Evolutionary conservation across 441 rosid species (phyloP).

Genomic region (Mallotus japonicus): DNA sequence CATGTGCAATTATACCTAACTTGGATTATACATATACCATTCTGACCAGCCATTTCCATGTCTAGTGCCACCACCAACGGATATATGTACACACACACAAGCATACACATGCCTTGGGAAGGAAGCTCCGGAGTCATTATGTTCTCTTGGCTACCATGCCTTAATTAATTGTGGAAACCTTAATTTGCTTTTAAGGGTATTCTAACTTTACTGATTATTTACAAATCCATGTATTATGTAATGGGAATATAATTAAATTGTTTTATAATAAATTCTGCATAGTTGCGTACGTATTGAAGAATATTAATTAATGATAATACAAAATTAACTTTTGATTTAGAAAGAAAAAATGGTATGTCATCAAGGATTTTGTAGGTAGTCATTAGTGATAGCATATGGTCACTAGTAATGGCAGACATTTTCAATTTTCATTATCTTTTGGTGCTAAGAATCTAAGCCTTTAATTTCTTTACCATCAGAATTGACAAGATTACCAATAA

Average conservation of each 20-base stretch:
- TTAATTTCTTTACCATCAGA: background rate
- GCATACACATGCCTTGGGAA: background rate
- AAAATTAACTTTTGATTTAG: too few relatives aligned
- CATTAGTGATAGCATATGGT: constrained; percentile 12
- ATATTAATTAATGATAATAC: too few relatives aligned
- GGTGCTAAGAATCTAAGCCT: constrained; percentile 14
- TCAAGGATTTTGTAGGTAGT: constrained; percentile 14
- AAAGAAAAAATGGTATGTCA: constrained; percentile 1
- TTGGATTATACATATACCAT: constrained; percentile 3
- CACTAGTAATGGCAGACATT: constrained; percentile 40
- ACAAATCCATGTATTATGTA: background rate
- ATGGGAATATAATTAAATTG: too few relatives aligned
- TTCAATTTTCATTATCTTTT: constrained; percentile 15
- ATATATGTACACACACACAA: background rate
- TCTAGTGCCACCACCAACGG: constrained; percentile 33
- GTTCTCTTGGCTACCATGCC: too few relatives aligned
- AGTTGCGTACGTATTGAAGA: too few relatives aligned
- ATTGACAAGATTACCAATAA: constrained; percentile 4
- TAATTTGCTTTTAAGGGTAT: background rate
- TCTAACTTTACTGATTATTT: background rate
- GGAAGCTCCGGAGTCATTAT: background rate
- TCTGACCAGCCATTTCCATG: constrained; percentile 25
- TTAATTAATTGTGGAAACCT: too few relatives aligned
- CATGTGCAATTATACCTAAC: constrained; percentile 30
- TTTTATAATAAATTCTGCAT: too few relatives aligned